A percentile compares a stretch with the other conserved stretches of the same genome.
phyloP scores from a whole-genome alignment of 495 filamentous ascomycete genomes.

The Sabuloglossum arenarium region DNA sequence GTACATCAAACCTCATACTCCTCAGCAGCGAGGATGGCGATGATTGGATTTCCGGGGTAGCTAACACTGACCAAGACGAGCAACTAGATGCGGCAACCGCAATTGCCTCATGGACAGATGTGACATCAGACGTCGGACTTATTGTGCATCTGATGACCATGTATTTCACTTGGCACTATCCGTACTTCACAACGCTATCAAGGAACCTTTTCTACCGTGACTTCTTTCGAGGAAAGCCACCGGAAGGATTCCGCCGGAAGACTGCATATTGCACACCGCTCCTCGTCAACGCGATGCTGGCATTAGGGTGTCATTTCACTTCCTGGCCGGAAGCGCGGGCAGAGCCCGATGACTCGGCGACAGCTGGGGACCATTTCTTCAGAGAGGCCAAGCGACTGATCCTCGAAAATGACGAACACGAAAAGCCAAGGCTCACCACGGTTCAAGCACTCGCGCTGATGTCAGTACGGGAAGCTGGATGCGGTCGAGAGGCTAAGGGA shows the following conservation, averaged over 20 bases:
- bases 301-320: constrained; percentile 93
- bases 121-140: constrained; percentile 58
- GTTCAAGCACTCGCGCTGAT: constrained; percentile 89
- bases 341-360: constrained; percentile 48
- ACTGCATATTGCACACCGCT: constrained; percentile 71
- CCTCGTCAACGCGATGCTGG: constrained; percentile 90
- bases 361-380: constrained; percentile 93
- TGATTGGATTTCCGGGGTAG: constrained; percentile 11
- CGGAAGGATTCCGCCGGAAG: constrained; percentile 20
- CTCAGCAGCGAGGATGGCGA: constrained; percentile 29
- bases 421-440: constrained; percentile 74
- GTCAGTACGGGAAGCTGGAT: constrained; percentile 92
- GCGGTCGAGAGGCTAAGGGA: constrained; percentile 81
- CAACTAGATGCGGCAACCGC: constrained; percentile 36
- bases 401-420: constrained; percentile 80
- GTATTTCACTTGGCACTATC: constrained; percentile 98
- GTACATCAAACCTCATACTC: constrained; percentile 85
- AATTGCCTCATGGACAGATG: constrained; percentile 66
- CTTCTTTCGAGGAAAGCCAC: constrained; percentile 44
- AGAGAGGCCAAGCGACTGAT: constrained; percentile 82
- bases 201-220: constrained; percentile 76
- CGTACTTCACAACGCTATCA: constrained; percentile 88
- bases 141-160: constrained; percentile 81
- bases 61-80: constrained; percentile 23
- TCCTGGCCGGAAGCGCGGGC: constrained; percentile 46